These are phyloP conservation scores for Medicago ruthenica DNA, from an alignment of 306 rosid genomes.

Conservation along the genomic window DNA sequence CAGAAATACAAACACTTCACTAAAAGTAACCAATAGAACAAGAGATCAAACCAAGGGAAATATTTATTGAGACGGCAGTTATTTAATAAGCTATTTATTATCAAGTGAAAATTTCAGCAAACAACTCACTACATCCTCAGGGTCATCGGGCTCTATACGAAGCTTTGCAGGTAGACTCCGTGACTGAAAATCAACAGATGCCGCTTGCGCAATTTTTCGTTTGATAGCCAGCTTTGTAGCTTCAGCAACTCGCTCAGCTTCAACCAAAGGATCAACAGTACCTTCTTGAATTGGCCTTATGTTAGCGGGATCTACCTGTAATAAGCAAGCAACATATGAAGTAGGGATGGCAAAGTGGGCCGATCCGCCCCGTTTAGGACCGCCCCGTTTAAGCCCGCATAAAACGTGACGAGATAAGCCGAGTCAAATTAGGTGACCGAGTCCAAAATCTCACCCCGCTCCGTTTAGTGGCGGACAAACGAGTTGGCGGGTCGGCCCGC, in stretches of 20 bases:
- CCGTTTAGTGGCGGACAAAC: no score
- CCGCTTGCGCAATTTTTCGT: constrained; percentile 94
- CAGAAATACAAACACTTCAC: background rate
- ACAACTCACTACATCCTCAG: constrained; percentile 90
- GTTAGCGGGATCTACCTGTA: constrained; percentile 95
- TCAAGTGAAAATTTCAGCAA: constrained; percentile 3
- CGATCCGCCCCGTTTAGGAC: no score
- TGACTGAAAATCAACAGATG: constrained; percentile 79
- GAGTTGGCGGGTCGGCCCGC: no score
- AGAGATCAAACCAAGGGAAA: background rate
- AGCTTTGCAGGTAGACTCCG: constrained; percentile 88
- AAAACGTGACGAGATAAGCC: no score
- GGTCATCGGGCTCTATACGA: constrained; percentile 90
- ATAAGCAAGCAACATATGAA: constrained; percentile 39
- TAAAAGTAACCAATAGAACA: background rate
- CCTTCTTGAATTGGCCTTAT: constrained; percentile 82
- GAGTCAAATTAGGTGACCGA: no score
- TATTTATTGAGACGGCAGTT: background rate
- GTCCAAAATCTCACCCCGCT: no score
- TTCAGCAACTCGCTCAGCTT: constrained; percentile 95
- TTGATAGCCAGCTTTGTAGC: constrained; percentile 96
- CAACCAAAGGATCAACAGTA: constrained; percentile 75
- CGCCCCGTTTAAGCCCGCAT: no score
- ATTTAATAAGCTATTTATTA: constrained; percentile 11
- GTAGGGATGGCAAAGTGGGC: no score